Evolutionary conservation across 2,329 filamentous ascomycete species (phyloP).

Genomic region (Beauveria scarabaeidicola): DNA sequence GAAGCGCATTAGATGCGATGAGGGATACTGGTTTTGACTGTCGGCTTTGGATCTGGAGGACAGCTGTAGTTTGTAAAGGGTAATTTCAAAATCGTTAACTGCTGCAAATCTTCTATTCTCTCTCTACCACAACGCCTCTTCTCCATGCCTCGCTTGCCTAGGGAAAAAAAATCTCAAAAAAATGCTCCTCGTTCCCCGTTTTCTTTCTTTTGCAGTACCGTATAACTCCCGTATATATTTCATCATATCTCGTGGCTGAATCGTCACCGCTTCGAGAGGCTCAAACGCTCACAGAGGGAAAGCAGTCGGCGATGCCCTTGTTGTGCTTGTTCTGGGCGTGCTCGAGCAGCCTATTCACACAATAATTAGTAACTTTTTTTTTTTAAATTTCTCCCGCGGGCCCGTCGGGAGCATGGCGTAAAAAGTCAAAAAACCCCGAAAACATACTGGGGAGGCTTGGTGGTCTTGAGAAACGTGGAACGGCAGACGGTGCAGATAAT

Average conservation of each 20-base stretch:
- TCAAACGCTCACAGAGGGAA: conserved; percentile 36
- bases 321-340: conserved; percentile 71
- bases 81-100: not conserved
- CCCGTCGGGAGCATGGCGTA: too few relatives aligned
- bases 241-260: conserved; percentile 3
- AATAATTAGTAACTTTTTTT: not conserved
- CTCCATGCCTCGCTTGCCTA: conserved; percentile 4
- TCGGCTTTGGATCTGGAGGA: not conserved
- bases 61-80: not conserved
- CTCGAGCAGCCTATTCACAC: conserved; percentile 51
- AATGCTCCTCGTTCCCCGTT: not conserved
- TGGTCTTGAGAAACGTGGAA: conserved; percentile 71
- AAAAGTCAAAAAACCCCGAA: too few relatives aligned
- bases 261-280: conserved; percentile 15
- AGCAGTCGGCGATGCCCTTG: conserved; percentile 64
- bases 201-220: not conserved
- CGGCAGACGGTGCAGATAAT: conserved; percentile 73
- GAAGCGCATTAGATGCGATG: conserved; percentile 22
- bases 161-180: not conserved
- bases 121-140: conserved; percentile 4
- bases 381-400: not conserved
- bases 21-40: not conserved
- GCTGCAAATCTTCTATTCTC: not conserved
- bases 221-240: conserved; percentile 5
- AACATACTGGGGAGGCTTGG: conserved; percentile 61